phyloP scores from a whole-genome alignment of 371 early-diverging fungal species.

The Lichtheimia corymbifera region DNA sequence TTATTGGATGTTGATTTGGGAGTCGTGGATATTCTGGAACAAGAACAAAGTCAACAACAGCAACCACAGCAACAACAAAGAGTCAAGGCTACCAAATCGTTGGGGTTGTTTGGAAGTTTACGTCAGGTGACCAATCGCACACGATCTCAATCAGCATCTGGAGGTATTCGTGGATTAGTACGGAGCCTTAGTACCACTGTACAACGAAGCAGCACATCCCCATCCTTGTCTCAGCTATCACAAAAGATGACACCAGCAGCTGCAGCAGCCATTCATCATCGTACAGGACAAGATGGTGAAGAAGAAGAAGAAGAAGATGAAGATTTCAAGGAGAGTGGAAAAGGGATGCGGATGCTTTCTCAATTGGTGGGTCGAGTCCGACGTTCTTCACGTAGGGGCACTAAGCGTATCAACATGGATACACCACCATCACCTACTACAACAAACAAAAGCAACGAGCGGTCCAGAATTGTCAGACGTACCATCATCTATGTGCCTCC shows the following conservation, averaged over 20 bases:
- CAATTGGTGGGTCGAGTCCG: slow-evolving; percentile 18
- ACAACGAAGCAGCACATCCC: slow-evolving; percentile 1
- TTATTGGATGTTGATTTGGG: slow-evolving; percentile 6
- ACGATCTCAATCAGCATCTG: slow-evolving; percentile 16
- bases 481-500: slow-evolving; percentile 37
- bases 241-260: slow-evolving; percentile 23
- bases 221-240: too few species aligned
- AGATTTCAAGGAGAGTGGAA: slow-evolving; percentile 2
- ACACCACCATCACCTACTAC: not conserved
- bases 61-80: not conserved
- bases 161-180: slow-evolving; percentile 14
- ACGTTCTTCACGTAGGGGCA: not conserved
- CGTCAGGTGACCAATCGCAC: slow-evolving; percentile 17
- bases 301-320: not conserved
- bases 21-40: not conserved
- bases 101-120: slow-evolving; percentile 20
- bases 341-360: slow-evolving; percentile 22
- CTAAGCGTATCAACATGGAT: slow-evolving; percentile 18
- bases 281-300: slow-evolving; percentile 2
- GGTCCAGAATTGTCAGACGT: slow-evolving; percentile 23
- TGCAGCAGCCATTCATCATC: slow-evolving; percentile 18
- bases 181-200: slow-evolving; percentile 11
- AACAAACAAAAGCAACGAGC: not conserved
- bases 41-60: not conserved
- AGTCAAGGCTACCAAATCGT: slow-evolving; percentile 11